Conservation (phyloP, 2,329 filamentous ascomycete genomes). For the Xylariaceae sp. region DNA sequence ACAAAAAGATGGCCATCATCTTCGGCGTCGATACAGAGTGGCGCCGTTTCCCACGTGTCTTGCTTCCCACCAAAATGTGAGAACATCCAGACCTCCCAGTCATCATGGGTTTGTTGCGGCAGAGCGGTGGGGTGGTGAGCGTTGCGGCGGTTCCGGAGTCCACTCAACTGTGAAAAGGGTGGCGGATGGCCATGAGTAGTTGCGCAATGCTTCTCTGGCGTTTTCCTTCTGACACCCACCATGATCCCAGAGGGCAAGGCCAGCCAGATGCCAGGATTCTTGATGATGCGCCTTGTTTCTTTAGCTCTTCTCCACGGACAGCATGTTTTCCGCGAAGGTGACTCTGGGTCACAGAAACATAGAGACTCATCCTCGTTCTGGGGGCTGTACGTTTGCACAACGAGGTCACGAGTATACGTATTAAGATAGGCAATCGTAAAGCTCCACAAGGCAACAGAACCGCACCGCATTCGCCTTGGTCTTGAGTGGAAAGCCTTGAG, state of each 20-base stretch:
- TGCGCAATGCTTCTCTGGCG: conserved; percentile 34
- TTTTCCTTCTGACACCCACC: conserved; percentile 65
- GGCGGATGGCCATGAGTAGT: conserved; percentile 28
- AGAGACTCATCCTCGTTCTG: conserved; percentile 61
- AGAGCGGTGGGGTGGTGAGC: conserved; percentile 25
- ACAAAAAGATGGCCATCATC: conserved; percentile 66
- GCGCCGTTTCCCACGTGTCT: conserved; percentile 53
- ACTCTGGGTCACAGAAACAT: conserved; percentile 58
- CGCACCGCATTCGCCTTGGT: conserved; percentile 59
- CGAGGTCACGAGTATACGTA: conserved; percentile 64
- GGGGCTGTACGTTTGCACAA: conserved; percentile 69
- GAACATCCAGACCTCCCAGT: conserved; percentile 64
- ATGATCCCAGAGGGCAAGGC: conserved; percentile 65
- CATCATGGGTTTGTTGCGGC: conserved; percentile 38
- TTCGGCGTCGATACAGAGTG: conserved; percentile 51
- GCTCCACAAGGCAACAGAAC: conserved; percentile 62
- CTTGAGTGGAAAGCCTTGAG: conserved; percentile 66
- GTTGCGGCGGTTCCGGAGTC: conserved; percentile 42
- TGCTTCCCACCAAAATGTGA: conserved; percentile 51
- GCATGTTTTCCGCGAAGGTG: conserved; percentile 50
- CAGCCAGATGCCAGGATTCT: conserved; percentile 72
- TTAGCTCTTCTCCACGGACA: conserved; percentile 60
- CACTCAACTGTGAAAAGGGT: conserved; percentile 30
- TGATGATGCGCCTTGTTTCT: conserved; percentile 59
- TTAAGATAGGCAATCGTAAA: conserved; percentile 71